A percentile compares a stretch with the other conserved stretches of the same genome.
These are phyloP conservation scores for Penicillium bovifimosum DNA, from an alignment of 495 filamentous ascomycete genomes.

Conservation along the genomic window DNA sequence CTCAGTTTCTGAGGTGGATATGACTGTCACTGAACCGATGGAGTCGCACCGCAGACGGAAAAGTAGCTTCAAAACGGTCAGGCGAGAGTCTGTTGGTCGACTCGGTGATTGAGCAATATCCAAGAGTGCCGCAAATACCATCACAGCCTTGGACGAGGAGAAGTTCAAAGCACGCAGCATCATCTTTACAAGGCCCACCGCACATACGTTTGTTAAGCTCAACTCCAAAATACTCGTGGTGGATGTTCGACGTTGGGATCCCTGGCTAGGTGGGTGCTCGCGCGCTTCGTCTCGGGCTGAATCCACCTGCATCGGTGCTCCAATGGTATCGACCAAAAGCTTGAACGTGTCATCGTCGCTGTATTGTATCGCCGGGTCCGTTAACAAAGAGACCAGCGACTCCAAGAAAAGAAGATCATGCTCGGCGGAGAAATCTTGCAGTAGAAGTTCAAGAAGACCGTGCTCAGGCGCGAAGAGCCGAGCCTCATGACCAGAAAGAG, in stretches of 20 bases:
- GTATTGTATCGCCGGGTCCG: constrained; percentile 29
- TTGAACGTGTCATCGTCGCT: constrained; percentile 33
- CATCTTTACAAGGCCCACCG: constrained; percentile 39
- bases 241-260: constrained; percentile 29
- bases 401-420: constrained; percentile 46
- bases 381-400: constrained; percentile 41
- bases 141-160: constrained; percentile 35
- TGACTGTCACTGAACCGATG: constrained; percentile 63
- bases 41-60: constrained; percentile 81
- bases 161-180: constrained; percentile 40
- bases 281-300: constrained; percentile 19
- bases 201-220: constrained; percentile 40
- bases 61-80: constrained; percentile 77
- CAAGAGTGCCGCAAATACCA: constrained; percentile 36
- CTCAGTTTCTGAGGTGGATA: constrained; percentile 59
- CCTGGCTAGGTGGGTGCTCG: constrained; percentile 13
- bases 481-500: constrained; percentile 48
- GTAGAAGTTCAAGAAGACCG: constrained; percentile 36
- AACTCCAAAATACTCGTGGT: constrained; percentile 31
- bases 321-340: constrained; percentile 29
- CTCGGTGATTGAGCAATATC: constrained; percentile 36
- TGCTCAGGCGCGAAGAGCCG: constrained; percentile 32
- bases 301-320: constrained; percentile 36
- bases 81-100: constrained; percentile 57
- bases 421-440: constrained; percentile 42